Evolutionary conservation across 352 stramenopile species (phyloP).

Genomic region (Globisporangium okanoganense): DNA sequence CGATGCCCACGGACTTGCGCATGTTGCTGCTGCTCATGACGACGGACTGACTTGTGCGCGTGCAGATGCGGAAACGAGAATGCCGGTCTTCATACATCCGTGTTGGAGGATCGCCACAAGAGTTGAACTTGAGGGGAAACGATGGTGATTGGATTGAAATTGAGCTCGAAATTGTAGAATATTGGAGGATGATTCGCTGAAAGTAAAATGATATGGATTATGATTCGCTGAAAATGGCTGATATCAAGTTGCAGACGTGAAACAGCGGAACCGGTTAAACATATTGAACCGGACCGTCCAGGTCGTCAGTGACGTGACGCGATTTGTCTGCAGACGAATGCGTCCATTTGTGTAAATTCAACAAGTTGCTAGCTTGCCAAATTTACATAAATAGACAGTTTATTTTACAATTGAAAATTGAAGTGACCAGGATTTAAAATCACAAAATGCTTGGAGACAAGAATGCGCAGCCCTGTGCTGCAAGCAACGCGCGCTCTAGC

Average conservation of each 20-base stretch:
- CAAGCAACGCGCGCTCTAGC: background rate
- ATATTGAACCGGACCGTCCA: conserved; percentile 3
- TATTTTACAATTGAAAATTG: background rate
- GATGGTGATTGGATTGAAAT: too few species aligned
- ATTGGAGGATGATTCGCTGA: background rate
- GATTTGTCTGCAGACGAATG: conserved; percentile 7
- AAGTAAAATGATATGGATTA: too few species aligned
- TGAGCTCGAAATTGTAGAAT: too few species aligned
- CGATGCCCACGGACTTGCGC: conserved; percentile 83
- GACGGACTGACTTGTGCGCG: too few species aligned
- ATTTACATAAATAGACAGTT: too few species aligned
- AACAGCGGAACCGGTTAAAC: background rate
- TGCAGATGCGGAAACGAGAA: conserved; percentile 7
- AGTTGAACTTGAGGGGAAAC: conserved; percentile 1
- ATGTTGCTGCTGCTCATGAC: conserved; percentile 15
- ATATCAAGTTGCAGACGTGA: too few species aligned
- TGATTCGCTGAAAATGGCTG: too few species aligned
- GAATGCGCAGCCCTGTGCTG: background rate
- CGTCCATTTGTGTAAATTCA: background rate
- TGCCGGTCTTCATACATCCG: background rate
- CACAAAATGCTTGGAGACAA: background rate
- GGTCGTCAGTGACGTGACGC: background rate
- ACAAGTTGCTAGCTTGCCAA: too few species aligned
- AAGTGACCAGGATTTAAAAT: background rate
- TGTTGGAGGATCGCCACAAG: background rate